Conservation (phyloP, 805 yeast species). For the Barnettozyma populi region DNA sequence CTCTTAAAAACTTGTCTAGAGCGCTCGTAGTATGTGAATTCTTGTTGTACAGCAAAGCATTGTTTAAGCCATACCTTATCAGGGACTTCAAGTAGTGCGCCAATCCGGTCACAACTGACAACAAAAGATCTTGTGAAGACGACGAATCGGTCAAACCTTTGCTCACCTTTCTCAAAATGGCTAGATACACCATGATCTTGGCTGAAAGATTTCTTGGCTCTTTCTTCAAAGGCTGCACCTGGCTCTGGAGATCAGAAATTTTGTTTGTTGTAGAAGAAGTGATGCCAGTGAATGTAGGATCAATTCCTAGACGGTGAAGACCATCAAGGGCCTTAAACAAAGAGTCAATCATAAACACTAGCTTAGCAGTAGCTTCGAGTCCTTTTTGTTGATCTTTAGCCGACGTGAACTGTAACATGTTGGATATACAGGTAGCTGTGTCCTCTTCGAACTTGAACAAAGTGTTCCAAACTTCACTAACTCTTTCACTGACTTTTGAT, state of each 20-base stretch:
- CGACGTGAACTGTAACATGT: constrained; percentile 83
- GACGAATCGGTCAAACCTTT: constrained; percentile 28
- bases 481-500: constrained; percentile 53
- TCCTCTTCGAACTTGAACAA: constrained; percentile 87
- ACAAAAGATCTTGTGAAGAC: constrained; percentile 54
- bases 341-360: constrained; percentile 69
- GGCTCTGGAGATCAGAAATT: constrained; percentile 6
- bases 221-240: constrained; percentile 19
- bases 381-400: constrained; percentile 66
- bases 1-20: constrained; percentile 55
- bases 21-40: constrained; percentile 52
- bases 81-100: constrained; percentile 89
- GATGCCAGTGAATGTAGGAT: constrained; percentile 9
- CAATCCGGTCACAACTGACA: constrained; percentile 80
- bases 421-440: constrained; percentile 83
- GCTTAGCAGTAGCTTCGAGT: constrained; percentile 58
- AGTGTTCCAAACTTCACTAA: constrained; percentile 73
- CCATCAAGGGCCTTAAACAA: constrained; percentile 71
- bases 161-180: constrained; percentile 63
- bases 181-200: constrained; percentile 83
- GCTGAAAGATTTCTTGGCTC: constrained; percentile 81
- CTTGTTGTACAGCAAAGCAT: constrained; percentile 66
- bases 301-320: constrained; percentile 29
- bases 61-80: constrained; percentile 72
- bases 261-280: constrained; percentile 7